Evolutionary conservation across 2,329 filamentous ascomycete species (phyloP), one percentile per base, ranked within the genome.

Genomic region (Rhynchosporium secalis): DNA sequence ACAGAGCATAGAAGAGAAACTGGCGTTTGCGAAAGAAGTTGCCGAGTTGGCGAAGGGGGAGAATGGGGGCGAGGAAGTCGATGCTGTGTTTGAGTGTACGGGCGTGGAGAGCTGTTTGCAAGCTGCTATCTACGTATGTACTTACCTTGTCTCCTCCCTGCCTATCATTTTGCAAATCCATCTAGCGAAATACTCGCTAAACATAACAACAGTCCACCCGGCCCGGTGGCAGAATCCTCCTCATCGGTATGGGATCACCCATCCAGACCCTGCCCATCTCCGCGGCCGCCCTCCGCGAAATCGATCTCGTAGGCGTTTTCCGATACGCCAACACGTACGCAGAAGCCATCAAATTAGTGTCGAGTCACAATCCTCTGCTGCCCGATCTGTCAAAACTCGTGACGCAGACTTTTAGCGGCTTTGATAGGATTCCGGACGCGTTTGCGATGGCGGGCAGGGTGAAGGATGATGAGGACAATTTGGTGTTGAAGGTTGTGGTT

Each of bases 291-390:
- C 79, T 91, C n/a, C 83, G 88, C 56, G 89, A 93, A 76, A 85
- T 92, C 54, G 89, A 92, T 72, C 86, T 92, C 28, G 77, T 91
- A 9, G 89, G 89, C 48, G 86, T 91, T 43, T 91, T 92, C 78
- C 82, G 89, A 56, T 92, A 92, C 68, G 87, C 87, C 31, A 89
- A 97, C 80, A 96, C 91, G 10, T 98, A 94, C 90, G 92, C 92
- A 36, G 86, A 92, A 65, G 95, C 95, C 43, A 97, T 98, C 69
- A 85, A 92, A 56, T 80, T 98, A 67, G 83, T 98, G 31, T 86
- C 91, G 79, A 92, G 88, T 74, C 90, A 90, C 1, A 86, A 73
- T 29, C 67, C 71, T 5, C 56, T 71, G 13, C 68, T 97, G 3
- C 84, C 97, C 69, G 86, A 96, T 75, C 78, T 98, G 70, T 83